Evolutionary conservation across 768 basidiomycete genomes (phyloP).

Genomic region (Psilocybe cyanescens): DNA sequence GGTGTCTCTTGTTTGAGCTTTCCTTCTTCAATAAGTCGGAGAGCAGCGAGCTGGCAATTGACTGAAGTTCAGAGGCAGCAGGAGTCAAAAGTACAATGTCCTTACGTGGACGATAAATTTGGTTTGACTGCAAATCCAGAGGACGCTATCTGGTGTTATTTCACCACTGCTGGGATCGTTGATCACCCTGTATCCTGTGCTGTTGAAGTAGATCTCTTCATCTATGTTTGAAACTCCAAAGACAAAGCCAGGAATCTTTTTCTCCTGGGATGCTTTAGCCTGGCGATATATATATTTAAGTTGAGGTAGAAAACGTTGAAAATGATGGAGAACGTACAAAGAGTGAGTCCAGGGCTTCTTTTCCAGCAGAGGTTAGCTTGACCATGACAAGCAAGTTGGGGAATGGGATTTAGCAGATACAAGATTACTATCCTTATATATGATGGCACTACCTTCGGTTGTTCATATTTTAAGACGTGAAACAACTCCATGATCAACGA

Average conservation of each 20-base stretch:
- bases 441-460: neutral
- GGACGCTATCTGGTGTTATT: conserved; percentile 29
- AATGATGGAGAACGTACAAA: conserved; percentile 7
- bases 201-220: conserved; percentile 30
- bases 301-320: neutral
- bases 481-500: neutral
- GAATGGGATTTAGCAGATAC: neutral
- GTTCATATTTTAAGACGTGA: neutral
- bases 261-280: conserved; percentile 13
- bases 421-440: neutral
- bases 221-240: conserved; percentile 31
- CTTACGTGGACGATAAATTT: conserved; percentile 35
- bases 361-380: conserved; percentile 13
- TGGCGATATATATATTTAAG: neutral
- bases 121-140: conserved; percentile 43
- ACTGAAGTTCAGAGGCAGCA: neutral
- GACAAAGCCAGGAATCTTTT: conserved; percentile 28
- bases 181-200: conserved; percentile 24
- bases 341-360: conserved; percentile 13
- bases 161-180: conserved; percentile 28
- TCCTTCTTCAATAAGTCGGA: conserved; percentile 35
- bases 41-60: conserved; percentile 28
- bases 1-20: conserved; percentile 27
- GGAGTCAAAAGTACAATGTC: neutral
- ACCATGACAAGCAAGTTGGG: conserved; percentile 8